Percentiles rank a stretch among this genome's conserved stretches.
These are phyloP conservation scores for Candida pseudoviswanathii DNA, from an alignment of 1,139 yeast genomes.

Conservation along the genomic window DNA sequence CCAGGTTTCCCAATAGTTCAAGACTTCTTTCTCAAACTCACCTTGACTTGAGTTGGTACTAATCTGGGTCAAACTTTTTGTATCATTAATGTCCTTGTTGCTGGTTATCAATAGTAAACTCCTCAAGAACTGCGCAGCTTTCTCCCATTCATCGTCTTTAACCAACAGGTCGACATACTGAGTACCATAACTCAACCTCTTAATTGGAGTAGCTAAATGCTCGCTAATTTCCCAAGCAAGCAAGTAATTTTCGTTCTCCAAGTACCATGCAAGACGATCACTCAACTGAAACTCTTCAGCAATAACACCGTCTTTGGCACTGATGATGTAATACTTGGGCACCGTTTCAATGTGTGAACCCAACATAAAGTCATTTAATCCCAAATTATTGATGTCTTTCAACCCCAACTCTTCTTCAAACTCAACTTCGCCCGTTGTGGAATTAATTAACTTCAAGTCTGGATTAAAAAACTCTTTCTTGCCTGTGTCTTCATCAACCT, in stretches of 20 bases:
- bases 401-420: constrained; percentile 82
- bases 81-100: constrained; percentile 20
- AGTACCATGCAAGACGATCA: constrained; percentile 77
- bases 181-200: constrained; percentile 63
- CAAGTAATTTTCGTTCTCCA: constrained; percentile 51
- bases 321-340: constrained; percentile 63
- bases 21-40: constrained; percentile 29
- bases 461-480: constrained; percentile 50
- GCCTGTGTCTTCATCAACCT: constrained; percentile 23
- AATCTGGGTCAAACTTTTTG: constrained; percentile 31
- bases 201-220: constrained; percentile 50
- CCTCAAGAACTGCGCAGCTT: constrained; percentile 54
- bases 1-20: constrained; percentile 71
- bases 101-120: constrained; percentile 28
- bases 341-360: constrained; percentile 46
- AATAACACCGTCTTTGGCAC: constrained; percentile 81
- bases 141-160: constrained; percentile 53
- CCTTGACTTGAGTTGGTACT: constrained; percentile 26
- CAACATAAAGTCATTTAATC: constrained; percentile 79
- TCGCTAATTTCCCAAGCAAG: constrained; percentile 82
- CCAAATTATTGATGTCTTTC: constrained; percentile 58
- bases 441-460: constrained; percentile 69
- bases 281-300: constrained; percentile 67
- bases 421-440: constrained; percentile 69
- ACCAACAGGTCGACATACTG: constrained; percentile 62